Percentiles rank a stretch among this genome's conserved stretches.
These are phyloP conservation scores for Corynespora cassiicola DNA, from an alignment of 2,329 filamentous ascomycete species.

Conservation along the genomic window DNA sequence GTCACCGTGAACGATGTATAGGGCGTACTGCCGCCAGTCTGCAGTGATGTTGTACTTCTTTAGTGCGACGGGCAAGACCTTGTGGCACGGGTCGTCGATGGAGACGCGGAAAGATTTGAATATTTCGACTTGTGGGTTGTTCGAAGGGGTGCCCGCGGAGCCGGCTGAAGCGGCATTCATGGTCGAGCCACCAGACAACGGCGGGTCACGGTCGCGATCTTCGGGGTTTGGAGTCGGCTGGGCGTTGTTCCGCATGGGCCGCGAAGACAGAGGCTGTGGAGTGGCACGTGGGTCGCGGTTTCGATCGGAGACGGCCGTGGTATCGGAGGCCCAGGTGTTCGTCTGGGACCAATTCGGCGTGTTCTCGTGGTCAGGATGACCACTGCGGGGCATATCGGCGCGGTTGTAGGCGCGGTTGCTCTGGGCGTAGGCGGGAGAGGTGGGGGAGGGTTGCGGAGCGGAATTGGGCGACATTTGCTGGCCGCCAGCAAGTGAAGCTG, in stretches of 20 bases:
- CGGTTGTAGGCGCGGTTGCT: constrained; percentile 37
- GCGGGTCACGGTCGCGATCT: constrained; percentile 39
- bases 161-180: constrained; percentile 28
- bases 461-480: constrained; percentile 50
- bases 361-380: constrained; percentile 38
- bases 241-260: constrained; percentile 36
- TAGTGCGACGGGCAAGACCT: constrained; percentile 91
- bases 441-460: constrained; percentile 55
- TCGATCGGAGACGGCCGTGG: constrained; percentile 32
- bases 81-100: constrained; percentile 97
- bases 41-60: constrained; percentile 99
- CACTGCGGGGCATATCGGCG: constrained; percentile 35
- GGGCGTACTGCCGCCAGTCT: constrained; percentile 94
- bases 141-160: constrained; percentile 31
- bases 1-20: constrained; percentile 99
- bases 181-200: constrained; percentile 42
- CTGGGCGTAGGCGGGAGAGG: constrained; percentile 56
- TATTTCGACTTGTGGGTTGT: constrained; percentile 77
- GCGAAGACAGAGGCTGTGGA: constrained; percentile 36
- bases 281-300: constrained; percentile 41
- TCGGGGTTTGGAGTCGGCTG: constrained; percentile 36
- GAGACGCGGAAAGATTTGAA: constrained; percentile 99
- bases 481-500: constrained; percentile 52
- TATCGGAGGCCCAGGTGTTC: constrained; percentile 38
- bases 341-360: constrained; percentile 35